A percentile compares a stretch with the other conserved stretches of the same genome.
These are phyloP conservation scores for Jackrogersella minutella DNA, from an alignment of 495 filamentous ascomycete genomes.

Conservation along the genomic window DNA sequence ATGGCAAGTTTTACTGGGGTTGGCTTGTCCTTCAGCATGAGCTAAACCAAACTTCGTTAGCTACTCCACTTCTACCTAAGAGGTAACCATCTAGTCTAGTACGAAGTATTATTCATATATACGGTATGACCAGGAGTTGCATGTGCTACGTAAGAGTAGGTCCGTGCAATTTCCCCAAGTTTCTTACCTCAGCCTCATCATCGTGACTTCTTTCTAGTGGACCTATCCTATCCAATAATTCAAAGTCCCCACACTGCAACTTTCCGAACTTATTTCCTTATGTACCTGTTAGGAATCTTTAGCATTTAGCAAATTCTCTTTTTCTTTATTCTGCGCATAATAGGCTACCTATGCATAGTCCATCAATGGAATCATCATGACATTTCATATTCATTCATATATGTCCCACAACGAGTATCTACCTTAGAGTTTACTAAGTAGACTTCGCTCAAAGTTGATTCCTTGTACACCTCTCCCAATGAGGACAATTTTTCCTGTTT, in stretches of 20 bases:
- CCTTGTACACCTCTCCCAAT: slow-evolving; percentile 74
- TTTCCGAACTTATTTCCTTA: background rate
- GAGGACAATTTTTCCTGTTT: slow-evolving; percentile 75
- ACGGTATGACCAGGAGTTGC: background rate
- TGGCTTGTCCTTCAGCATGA: slow-evolving; percentile 9
- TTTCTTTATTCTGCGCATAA: too few species aligned
- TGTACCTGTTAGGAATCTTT: background rate
- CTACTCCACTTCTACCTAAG: background rate
- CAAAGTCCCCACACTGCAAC: slow-evolving; percentile 3
- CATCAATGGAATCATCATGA: background rate
- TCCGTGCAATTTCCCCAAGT: slow-evolving; percentile 10
- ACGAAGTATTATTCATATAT: too few species aligned
- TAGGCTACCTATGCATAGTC: too few species aligned
- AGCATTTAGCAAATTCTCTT: too few species aligned
- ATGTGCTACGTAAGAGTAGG: slow-evolving; percentile 20
- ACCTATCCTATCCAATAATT: slow-evolving; percentile 2
- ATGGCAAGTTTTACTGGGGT: slow-evolving; percentile 38
- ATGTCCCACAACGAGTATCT: background rate
- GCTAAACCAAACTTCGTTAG: slow-evolving; percentile 11
- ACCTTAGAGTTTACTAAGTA: slow-evolving; percentile 38
- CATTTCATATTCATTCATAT: background rate
- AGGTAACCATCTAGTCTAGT: background rate
- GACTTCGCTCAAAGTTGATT: slow-evolving; percentile 54
- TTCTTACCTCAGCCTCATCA: slow-evolving; percentile 20
- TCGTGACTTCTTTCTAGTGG: slow-evolving; percentile 3